Evolutionary conservation across 192 early-diverging fungal genomes (phyloP).

Genomic region (Coemansia sp.): DNA sequence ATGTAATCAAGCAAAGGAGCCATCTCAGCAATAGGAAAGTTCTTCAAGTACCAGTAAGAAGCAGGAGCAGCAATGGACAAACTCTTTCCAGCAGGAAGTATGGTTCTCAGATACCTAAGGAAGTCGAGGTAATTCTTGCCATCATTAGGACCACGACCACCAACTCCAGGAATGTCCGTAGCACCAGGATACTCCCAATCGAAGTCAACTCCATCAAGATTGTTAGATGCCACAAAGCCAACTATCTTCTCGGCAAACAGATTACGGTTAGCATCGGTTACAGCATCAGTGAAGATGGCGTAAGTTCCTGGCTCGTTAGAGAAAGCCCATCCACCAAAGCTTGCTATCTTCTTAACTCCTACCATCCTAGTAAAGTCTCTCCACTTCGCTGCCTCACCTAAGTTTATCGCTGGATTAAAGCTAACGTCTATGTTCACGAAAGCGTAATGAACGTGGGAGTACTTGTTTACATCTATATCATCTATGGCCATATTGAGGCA

Average conservation of each 20-base stretch:
- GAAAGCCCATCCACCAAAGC: constrained; percentile 35
- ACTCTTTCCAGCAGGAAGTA: constrained; percentile 13
- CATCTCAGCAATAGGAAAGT: constrained; percentile 23
- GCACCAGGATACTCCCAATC: constrained; percentile 37
- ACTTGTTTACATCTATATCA: constrained; percentile 3
- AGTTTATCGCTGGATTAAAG: background rate
- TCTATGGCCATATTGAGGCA: constrained; percentile 17
- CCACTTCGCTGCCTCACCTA: constrained; percentile 2
- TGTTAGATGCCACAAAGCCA: constrained; percentile 5
- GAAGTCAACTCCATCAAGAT: constrained; percentile 25
- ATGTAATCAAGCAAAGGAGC: constrained; percentile 19
- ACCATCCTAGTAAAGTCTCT: constrained; percentile 1
- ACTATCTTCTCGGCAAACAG: constrained; percentile 6
- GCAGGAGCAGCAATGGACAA: constrained; percentile 35
- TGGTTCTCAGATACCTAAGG: constrained; percentile 4
- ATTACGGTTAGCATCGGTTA: constrained; percentile 2
- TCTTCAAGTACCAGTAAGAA: constrained; percentile 34
- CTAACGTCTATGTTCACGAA: constrained; percentile 18
- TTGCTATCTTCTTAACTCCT: constrained; percentile 17
- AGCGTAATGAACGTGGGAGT: constrained; percentile 25
- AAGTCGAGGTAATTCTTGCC: constrained; percentile 22
- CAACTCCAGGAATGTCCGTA: constrained; percentile 24
- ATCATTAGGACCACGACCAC: constrained; percentile 12
- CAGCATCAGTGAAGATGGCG: background rate
- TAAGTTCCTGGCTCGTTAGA: constrained; percentile 15